A percentile compares a stretch with the other conserved stretches of the same genome.
These are phyloP conservation scores for Papiliotrema nemorosa DNA, from an alignment of 1,284 basidiomycete genomes.

Conservation along the genomic window DNA sequence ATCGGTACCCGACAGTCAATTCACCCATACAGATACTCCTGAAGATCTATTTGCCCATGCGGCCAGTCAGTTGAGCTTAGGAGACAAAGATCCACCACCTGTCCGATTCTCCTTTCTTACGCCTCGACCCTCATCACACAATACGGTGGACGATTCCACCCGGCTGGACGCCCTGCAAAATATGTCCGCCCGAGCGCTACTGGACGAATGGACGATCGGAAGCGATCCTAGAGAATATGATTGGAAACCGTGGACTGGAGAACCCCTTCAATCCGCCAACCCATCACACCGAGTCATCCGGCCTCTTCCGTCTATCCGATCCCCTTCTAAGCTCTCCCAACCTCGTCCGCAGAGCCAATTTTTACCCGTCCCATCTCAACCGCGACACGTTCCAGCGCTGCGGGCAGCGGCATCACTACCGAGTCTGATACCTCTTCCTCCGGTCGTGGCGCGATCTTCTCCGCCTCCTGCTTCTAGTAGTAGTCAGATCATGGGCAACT, in stretches of 20 bases:
- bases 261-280: background rate
- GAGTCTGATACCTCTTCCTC: background rate
- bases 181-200: conserved; percentile 6
- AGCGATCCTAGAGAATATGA: conserved; percentile 12
- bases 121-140: background rate
- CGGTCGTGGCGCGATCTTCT: background rate
- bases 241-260: conserved; percentile 24
- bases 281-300: conserved; percentile 3
- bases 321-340: background rate
- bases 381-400: background rate
- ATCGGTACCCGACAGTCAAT: background rate
- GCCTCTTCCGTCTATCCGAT: conserved; percentile 9
- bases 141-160: background rate
- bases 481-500: background rate
- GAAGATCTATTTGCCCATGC: conserved; percentile 33
- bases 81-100: conserved; percentile 14
- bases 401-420: background rate
- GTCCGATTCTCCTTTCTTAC: conserved; percentile 14
- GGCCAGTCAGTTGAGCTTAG: conserved; percentile 26
- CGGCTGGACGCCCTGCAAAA: background rate
- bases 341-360: background rate
- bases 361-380: too few species aligned
- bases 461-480: background rate
- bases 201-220: conserved; percentile 31
- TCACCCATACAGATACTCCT: conserved; percentile 1